Evolutionary conservation across 1,284 basidiomycete species (phyloP).

Genomic region (Trichosporon sp.): DNA sequence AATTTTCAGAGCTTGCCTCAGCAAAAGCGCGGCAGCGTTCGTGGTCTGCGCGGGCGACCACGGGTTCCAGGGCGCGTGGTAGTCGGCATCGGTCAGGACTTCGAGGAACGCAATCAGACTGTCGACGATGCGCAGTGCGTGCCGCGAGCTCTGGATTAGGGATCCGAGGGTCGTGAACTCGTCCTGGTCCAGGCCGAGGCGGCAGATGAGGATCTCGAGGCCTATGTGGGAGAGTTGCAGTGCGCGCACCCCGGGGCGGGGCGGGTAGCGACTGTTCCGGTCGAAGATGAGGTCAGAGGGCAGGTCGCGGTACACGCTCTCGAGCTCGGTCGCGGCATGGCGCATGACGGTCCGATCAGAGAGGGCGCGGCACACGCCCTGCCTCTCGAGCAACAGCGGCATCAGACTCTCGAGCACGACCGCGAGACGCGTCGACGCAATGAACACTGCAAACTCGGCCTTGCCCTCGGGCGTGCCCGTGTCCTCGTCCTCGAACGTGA

Average conservation of each 20-base stretch:
- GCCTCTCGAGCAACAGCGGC: slow-evolving; percentile 29
- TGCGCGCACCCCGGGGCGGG: slow-evolving; percentile 15
- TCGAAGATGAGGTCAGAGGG: slow-evolving; percentile 27
- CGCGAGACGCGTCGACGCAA: slow-evolving; percentile 28
- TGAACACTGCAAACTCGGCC: slow-evolving; percentile 28
- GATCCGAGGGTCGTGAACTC: slow-evolving; percentile 25
- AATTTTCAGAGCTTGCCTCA: slow-evolving; percentile 30
- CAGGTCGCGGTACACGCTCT: slow-evolving; percentile 29
- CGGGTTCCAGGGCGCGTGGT: slow-evolving; percentile 25
- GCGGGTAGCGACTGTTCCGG: neutral
- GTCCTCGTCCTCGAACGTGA: slow-evolving; percentile 32
- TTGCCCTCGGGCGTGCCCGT: slow-evolving; percentile 4
- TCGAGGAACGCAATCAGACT: slow-evolving; percentile 25
- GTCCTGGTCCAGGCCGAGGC: slow-evolving; percentile 32
- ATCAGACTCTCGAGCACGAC: slow-evolving; percentile 29
- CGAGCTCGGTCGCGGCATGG: slow-evolving; percentile 29
- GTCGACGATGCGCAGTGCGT: slow-evolving; percentile 24
- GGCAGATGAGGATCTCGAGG: slow-evolving; percentile 30
- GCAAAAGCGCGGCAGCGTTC: slow-evolving; percentile 28
- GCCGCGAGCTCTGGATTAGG: slow-evolving; percentile 19
- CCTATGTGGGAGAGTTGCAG: slow-evolving; percentile 31
- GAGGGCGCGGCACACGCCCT: neutral
- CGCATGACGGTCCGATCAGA: slow-evolving; percentile 24
- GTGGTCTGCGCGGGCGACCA: slow-evolving; percentile 30
- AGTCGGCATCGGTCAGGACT: slow-evolving; percentile 23